Evolutionary conservation across 306 rosid genomes (phyloP), one percentile per base, ranked within the genome.

Genomic region (Betula pendula): DNA sequence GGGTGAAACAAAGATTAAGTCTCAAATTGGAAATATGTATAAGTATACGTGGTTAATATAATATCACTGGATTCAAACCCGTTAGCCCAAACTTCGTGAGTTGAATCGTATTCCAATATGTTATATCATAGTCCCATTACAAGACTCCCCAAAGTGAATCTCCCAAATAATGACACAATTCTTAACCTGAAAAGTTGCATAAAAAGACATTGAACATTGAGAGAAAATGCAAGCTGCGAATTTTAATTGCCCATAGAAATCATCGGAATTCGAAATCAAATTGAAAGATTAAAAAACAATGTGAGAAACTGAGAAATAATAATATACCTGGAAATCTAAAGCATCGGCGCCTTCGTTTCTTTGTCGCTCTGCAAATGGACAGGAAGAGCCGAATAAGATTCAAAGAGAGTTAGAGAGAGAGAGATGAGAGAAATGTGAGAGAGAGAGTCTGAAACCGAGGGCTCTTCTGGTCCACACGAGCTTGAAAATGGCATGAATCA

Each of bases 401-500:
- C 10, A 10, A 5, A 22, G 38, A 72, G 20, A 22, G 27, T 22
- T 45, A 8, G 47, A 35, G 19, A 1, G 10, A 35, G 25, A 17
- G 44, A 31, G 50, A 38, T n/a, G 5, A 43, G 70, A 5, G 24
- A 40, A 25, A 11, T 19, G 40, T 40, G 50, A 5, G 15, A 29
- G 42, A 72, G 31, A 20, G 49, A 67, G 56, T 27, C 27, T 40
- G 72, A 13, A 58, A 94, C 98, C 96, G 35, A 87, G 82, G 47
- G 90, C 87, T 86, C 88, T 86, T 80, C 80, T 76, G 77, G 80
- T 81, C 96, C 92, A 95, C 44, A 90, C 81, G 77, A 80, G 89
- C 95, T 90, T 94, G 90, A 95, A 83, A 83, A 95, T 83, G 73
- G 88, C 86, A 76, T 82, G 85, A 58, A 95, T 86, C 66, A 92